Percentiles rank a stretch among this genome's conserved stretches.
phyloP scores from a whole-genome alignment of 257 asterid species.

The Capsicum chinense region DNA sequence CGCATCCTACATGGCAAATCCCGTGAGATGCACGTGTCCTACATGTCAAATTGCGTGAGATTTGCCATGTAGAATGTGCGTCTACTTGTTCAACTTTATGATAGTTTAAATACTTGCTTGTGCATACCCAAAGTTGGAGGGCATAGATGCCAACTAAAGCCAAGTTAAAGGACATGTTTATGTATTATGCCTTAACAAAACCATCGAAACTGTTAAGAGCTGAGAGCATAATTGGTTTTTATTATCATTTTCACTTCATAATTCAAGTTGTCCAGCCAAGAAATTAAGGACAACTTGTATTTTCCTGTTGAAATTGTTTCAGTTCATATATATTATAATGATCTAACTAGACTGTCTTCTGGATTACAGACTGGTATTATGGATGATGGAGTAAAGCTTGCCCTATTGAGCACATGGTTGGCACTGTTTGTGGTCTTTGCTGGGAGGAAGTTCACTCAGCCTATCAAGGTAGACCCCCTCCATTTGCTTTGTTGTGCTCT shows the following conservation, averaged over 20 bases:
- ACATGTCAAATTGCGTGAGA: no score
- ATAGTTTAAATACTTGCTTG: no score
- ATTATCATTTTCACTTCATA: background rate
- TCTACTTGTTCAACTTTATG: no score
- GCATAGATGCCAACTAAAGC: no score
- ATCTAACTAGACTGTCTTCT: background rate
- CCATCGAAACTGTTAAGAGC: background rate
- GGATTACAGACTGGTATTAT: slow-evolving; percentile 69
- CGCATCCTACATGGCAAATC: no score
- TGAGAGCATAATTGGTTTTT: background rate
- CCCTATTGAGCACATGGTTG: slow-evolving; percentile 78
- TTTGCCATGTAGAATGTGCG: no score
- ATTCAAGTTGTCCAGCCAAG: background rate
- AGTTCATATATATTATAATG: background rate
- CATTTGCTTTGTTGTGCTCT: background rate
- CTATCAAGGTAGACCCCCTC: slow-evolving; percentile 64
- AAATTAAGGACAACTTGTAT: background rate
- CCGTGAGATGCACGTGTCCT: no score
- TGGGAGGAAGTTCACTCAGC: slow-evolving; percentile 91
- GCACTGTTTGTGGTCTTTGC: slow-evolving; percentile 79
- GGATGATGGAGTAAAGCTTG: slow-evolving; percentile 74
- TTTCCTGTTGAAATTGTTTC: slow-evolving; percentile 3
- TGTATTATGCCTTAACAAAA: background rate
- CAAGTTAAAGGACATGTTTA: no score
- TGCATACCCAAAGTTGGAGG: no score